phyloP scores from a whole-genome alignment of 306 rosid genomes.

The Cucurbita maxima region DNA sequence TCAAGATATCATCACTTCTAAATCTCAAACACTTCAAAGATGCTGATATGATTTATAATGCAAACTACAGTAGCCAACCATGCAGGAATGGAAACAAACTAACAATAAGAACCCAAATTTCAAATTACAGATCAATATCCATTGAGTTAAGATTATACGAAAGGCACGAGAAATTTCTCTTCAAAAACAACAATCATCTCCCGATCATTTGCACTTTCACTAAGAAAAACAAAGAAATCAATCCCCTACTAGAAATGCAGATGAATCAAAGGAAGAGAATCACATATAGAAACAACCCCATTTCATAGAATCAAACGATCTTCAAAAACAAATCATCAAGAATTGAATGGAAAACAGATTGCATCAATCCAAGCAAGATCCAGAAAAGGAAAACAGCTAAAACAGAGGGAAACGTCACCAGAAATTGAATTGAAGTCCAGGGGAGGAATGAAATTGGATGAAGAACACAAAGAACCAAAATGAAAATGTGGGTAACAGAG shows the following conservation, averaged over 20 bases:
- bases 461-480: not conserved
- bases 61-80: not conserved
- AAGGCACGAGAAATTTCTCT: not conserved
- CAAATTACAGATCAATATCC: not conserved
- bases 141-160: not conserved
- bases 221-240: not conserved
- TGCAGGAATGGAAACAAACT: not conserved
- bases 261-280: not conserved
- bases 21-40: not conserved
- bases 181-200: not conserved
- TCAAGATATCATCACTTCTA: no score
- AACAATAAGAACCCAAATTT: not conserved
- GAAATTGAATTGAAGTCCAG: not conserved
- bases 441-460: not conserved
- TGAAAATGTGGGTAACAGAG: not conserved
- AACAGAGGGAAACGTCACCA: not conserved
- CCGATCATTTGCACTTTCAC: not conserved
- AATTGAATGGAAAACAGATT: not conserved
- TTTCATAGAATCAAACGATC: not conserved
- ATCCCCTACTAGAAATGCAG: not conserved
- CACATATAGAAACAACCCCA: not conserved
- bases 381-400: not conserved
- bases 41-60: not conserved
- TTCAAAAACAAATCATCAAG: not conserved
- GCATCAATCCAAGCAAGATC: not conserved